Conservation (phyloP, 2,329 filamentous ascomycete species). For the Fusarium xylarioides region DNA sequence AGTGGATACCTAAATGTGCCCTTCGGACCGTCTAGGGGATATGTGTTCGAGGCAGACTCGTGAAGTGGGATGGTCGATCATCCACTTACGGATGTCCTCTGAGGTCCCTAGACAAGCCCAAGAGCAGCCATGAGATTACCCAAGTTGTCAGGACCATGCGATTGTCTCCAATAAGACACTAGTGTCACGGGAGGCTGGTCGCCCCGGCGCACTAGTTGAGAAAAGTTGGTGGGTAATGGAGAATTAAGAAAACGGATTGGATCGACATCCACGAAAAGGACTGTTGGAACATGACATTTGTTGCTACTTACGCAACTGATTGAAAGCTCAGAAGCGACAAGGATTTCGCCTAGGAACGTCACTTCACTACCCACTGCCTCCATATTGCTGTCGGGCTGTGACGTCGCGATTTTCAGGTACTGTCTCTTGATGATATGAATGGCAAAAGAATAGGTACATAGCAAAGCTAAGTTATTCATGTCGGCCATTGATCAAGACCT, state of each 20-base stretch:
- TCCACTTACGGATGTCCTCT: constrained; percentile 10
- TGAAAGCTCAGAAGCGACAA: constrained; percentile 1
- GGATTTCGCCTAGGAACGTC: constrained; percentile 1
- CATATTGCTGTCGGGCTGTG: not conserved
- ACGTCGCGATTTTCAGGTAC: constrained; percentile 2
- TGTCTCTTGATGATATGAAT: not conserved
- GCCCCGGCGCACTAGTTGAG: constrained; percentile 28
- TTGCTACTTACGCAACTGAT: constrained; percentile 6
- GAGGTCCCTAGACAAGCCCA: constrained; percentile 21
- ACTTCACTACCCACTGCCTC: not conserved
- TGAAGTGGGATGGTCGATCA: constrained; percentile 31
- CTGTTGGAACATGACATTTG: constrained; percentile 19
- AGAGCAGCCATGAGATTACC: constrained; percentile 22
- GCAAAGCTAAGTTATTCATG: not conserved
- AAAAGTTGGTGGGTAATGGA: constrained; percentile 20
- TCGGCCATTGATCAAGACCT: not conserved
- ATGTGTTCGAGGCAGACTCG: constrained; percentile 18
- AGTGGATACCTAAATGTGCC: too few relatives aligned
- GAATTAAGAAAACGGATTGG: constrained; percentile 30
- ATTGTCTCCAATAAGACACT: constrained; percentile 34
- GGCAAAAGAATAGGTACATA: not conserved
- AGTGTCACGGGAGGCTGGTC: constrained; percentile 42
- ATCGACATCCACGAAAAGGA: constrained; percentile 30
- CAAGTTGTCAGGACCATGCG: constrained; percentile 23
- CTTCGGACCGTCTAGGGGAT: too few relatives aligned